phyloP scores from a whole-genome alignment of 805 yeast species.

The Yarrowia yakushimensis region DNA sequence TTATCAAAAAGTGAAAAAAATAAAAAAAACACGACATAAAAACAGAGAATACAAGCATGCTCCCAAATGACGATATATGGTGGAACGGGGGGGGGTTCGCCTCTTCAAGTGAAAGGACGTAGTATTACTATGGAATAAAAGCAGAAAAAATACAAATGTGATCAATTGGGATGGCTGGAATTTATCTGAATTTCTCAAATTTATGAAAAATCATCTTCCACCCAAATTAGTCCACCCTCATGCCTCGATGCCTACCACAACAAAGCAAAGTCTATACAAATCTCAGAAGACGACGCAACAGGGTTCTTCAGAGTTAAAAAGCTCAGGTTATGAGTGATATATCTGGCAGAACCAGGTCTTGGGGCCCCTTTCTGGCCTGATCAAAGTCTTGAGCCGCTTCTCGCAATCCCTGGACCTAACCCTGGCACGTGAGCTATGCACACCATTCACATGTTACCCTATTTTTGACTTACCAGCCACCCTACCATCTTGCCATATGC shows the following conservation, averaged over 20 bases:
- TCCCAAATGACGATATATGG: neutral
- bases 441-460: neutral
- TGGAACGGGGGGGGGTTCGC: neutral
- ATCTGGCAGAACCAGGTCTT: too few species aligned
- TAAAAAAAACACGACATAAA: too few species aligned
- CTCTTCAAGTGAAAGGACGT: too few species aligned
- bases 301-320: neutral
- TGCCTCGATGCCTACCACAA: neutral
- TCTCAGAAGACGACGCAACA: neutral
- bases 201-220: neutral
- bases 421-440: too few species aligned
- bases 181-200: neutral
- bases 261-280: constrained; percentile 14
- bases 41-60: neutral
- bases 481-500: neutral
- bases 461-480: neutral
- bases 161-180: too few species aligned
- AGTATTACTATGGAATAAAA: too few species aligned
- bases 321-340: neutral
- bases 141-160: too few species aligned
- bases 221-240: neutral
- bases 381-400: too few species aligned
- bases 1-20: constrained; percentile 21
- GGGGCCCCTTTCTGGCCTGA: too few species aligned
- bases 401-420: too few species aligned